These are phyloP conservation scores for Hydrangea macrophylla DNA, from an alignment of 148 eudicot genomes.

Conservation along the genomic window DNA sequence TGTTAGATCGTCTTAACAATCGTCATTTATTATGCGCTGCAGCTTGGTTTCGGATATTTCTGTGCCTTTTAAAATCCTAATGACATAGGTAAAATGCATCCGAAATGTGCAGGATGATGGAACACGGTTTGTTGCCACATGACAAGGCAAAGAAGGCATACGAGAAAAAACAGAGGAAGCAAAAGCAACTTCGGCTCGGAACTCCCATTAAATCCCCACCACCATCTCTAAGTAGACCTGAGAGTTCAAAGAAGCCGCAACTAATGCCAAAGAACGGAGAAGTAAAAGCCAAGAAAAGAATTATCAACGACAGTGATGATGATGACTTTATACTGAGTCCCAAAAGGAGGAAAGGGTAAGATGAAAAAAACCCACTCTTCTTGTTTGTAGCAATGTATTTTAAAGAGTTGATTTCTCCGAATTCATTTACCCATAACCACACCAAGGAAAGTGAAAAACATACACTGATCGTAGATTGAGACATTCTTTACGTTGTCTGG, in stretches of 20 bases:
- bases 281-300: conserved; percentile 56
- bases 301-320: conserved; percentile 40
- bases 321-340: conserved; percentile 62
- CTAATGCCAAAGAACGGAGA: conserved; percentile 53
- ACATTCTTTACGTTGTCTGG: conserved; percentile 9
- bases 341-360: conserved; percentile 68
- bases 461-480: neutral
- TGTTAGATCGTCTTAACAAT: too few species aligned
- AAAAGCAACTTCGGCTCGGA: conserved; percentile 63
- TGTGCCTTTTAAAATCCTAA: conserved; percentile 5
- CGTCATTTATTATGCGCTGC: neutral
- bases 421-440: neutral
- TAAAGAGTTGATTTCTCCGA: neutral
- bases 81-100: conserved; percentile 7
- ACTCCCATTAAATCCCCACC: conserved; percentile 59
- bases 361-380: neutral
- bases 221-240: conserved; percentile 39
- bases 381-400: conserved; percentile 11
- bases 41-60: neutral
- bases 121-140: conserved; percentile 76
- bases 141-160: conserved; percentile 77
- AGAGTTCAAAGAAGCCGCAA: conserved; percentile 54
- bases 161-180: conserved; percentile 83
- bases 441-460: conserved; percentile 8
- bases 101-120: conserved; percentile 75